A percentile compares a stretch with the other conserved stretches of the same genome.
These are phyloP conservation scores for Wickerhamiella spandovensis DNA, from an alignment of 805 yeast species.

Conservation along the genomic window DNA sequence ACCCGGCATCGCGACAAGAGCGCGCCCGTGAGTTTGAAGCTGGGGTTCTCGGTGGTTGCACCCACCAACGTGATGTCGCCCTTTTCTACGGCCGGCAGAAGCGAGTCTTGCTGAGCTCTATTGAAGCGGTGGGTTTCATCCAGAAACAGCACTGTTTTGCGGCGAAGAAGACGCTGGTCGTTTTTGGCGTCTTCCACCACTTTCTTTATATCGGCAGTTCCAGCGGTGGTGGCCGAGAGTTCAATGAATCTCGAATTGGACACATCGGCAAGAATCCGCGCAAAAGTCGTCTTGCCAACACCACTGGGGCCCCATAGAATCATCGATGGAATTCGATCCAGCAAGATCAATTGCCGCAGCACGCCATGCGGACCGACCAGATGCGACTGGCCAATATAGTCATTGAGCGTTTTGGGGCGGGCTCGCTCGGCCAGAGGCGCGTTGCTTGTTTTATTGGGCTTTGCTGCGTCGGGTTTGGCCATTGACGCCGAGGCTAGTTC, in stretches of 20 bases:
- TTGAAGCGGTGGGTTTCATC: constrained; percentile 90
- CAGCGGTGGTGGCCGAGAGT: constrained; percentile 70
- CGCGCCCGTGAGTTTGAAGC: constrained; percentile 69
- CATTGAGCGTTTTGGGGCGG: constrained; percentile 60
- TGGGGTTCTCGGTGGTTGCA: constrained; percentile 96
- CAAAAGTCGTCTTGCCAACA: constrained; percentile 77
- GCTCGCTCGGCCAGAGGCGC: constrained; percentile 62
- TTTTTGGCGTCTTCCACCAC: constrained; percentile 40
- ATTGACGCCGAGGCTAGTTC: neutral
- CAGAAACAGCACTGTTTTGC: constrained; percentile 64
- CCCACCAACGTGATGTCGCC: constrained; percentile 79
- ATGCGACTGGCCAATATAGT: constrained; percentile 78
- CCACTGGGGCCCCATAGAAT: constrained; percentile 95
- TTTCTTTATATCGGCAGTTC: constrained; percentile 50
- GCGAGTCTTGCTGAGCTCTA: constrained; percentile 75
- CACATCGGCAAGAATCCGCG: constrained; percentile 48
- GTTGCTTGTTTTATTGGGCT: neutral
- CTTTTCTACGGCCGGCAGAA: constrained; percentile 70
- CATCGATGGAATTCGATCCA: constrained; percentile 53
- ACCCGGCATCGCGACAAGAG: constrained; percentile 73
- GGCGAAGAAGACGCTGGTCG: constrained; percentile 42
- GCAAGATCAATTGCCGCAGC: constrained; percentile 47
- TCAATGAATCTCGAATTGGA: constrained; percentile 53
- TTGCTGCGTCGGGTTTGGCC: neutral
- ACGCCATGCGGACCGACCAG: constrained; percentile 52